phyloP scores from a whole-genome alignment of 768 basidiomycete species.

The Filobasidium floriforme region DNA sequence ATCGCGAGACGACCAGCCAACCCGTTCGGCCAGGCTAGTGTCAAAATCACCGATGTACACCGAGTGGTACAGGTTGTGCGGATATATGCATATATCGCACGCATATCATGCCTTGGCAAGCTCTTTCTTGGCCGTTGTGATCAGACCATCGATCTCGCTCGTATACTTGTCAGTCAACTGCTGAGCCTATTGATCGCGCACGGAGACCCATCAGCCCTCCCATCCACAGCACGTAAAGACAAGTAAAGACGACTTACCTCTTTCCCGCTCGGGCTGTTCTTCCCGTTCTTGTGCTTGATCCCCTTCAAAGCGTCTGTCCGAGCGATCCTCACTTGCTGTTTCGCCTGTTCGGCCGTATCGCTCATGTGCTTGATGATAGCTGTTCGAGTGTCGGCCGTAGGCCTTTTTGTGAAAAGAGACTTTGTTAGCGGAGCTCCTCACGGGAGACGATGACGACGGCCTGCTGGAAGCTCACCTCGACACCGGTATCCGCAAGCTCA shows the following conservation, averaged over 20 bases:
- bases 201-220: no score
- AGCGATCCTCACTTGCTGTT: constrained; percentile 38
- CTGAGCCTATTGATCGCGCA: constrained; percentile 26
- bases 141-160: constrained; percentile 34
- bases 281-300: constrained; percentile 31
- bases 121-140: constrained; percentile 42
- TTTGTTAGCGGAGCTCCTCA: neutral
- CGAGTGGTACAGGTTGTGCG: no score
- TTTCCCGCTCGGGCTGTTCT: constrained; percentile 24
- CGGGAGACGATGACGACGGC: no score
- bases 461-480: constrained; percentile 25
- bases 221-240: no score
- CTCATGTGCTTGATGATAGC: constrained; percentile 31
- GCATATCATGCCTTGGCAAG: constrained; percentile 37
- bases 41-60: no score
- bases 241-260: constrained; percentile 27
- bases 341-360: constrained; percentile 37
- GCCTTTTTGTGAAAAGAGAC: constrained; percentile 25
- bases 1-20: no score
- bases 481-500: constrained; percentile 40
- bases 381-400: constrained; percentile 23
- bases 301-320: constrained; percentile 40
- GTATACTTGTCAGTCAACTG: constrained; percentile 38
- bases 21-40: no score
- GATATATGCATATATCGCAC: neutral